Conservation (phyloP, 352 stramenopile genomes). For the Phytophthora ramorum region DNA sequence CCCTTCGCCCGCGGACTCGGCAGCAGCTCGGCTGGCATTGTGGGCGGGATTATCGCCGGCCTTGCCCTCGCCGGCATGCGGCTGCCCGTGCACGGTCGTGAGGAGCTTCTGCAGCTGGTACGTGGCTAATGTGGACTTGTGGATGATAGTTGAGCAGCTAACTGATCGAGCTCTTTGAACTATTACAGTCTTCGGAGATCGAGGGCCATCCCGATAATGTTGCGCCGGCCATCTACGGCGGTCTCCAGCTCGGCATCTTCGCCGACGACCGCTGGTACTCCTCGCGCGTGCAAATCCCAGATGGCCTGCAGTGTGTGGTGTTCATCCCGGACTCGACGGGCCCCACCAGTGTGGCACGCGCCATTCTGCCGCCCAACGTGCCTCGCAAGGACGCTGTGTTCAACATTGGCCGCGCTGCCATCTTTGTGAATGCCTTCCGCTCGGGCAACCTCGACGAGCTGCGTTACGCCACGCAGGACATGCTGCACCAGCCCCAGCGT, state of each 20-base stretch:
- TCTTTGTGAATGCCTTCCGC: conserved; percentile 97
- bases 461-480: conserved; percentile 94
- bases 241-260: conserved; percentile 95
- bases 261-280: conserved; percentile 97
- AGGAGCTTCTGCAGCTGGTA: conserved; percentile 97
- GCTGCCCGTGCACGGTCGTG: conserved; percentile 85
- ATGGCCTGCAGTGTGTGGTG: conserved; percentile 97
- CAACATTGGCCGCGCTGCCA: conserved; percentile 96
- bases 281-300: conserved; percentile 95
- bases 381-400: conserved; percentile 96
- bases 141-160: not conserved
- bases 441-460: conserved; percentile 98
- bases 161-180: conserved; percentile 11
- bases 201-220: conserved; percentile 99
- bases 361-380: conserved; percentile 91
- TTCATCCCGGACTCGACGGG: conserved; percentile 99
- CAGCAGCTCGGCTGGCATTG: conserved; percentile 98
- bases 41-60: conserved; percentile 98
- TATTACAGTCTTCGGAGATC: conserved; percentile 91
- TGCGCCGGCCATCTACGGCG: conserved; percentile 98
- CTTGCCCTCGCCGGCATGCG: conserved; percentile 97
- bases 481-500: conserved; percentile 97
- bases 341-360: conserved; percentile 93
- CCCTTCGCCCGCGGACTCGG: conserved; percentile 97
- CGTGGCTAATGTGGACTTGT: conserved; percentile 1